Conservation (phyloP, 2,329 filamentous ascomycete genomes). For the Ophiostoma australiae region DNA sequence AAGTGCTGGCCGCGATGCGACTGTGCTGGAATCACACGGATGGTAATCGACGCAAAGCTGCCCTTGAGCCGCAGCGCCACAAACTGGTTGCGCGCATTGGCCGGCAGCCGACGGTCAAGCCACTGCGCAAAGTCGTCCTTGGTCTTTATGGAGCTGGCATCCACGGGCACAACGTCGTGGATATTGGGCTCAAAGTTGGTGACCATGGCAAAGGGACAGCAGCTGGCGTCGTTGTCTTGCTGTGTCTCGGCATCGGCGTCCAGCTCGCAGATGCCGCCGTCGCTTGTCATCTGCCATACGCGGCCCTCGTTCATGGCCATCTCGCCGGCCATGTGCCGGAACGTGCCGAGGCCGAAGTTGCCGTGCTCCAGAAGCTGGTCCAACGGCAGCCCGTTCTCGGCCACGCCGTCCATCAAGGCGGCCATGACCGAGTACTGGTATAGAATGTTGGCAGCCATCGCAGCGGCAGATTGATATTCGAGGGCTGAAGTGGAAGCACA, state of each 20-base stretch:
- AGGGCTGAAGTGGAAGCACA: neutral
- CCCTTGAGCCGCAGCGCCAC: constrained; percentile 11
- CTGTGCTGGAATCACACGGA: constrained; percentile 6
- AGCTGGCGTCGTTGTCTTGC: constrained; percentile 9
- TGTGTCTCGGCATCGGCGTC: neutral
- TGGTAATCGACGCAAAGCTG: constrained; percentile 10
- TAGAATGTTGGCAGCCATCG: neutral
- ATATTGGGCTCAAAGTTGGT: constrained; percentile 7
- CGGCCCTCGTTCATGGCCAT: constrained; percentile 14
- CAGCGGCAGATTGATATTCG: neutral
- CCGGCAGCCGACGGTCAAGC: neutral
- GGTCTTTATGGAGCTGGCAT: neutral
- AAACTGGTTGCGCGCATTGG: constrained; percentile 12
- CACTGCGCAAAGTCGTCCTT: constrained; percentile 4
- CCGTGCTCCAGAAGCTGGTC: neutral
- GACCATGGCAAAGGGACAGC: constrained; percentile 15
- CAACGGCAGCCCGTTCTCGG: constrained; percentile 11
- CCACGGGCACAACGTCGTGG: neutral
- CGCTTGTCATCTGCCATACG: constrained; percentile 12
- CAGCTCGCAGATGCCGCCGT: constrained; percentile 9
- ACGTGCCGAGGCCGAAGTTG: constrained; percentile 14
- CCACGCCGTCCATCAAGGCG: constrained; percentile 15
- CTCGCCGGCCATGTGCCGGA: constrained; percentile 15
- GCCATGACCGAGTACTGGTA: constrained; percentile 17
- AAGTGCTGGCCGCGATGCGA: neutral